Evolutionary conservation across 225 moss, liverwort and hornwort genomes (phyloP).

Genomic region (Climacium dendroides): DNA sequence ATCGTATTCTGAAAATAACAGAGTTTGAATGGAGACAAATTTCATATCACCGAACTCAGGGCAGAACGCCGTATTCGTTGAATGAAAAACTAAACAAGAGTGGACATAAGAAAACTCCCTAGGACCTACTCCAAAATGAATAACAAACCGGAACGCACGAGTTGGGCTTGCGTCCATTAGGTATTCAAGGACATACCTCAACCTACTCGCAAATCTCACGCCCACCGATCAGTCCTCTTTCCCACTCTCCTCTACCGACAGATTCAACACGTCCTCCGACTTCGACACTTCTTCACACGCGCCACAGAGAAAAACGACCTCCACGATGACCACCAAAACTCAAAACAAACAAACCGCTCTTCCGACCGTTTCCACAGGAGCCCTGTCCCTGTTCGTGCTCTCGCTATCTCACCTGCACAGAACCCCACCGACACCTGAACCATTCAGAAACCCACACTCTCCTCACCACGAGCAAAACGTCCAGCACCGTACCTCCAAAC

Average conservation of each 20-base stretch:
- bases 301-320: neutral
- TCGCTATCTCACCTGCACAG: neutral
- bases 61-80: neutral
- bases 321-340: too few species aligned
- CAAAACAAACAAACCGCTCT: neutral
- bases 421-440: neutral
- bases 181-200: neutral
- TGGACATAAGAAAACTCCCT: neutral
- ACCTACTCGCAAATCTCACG: neutral
- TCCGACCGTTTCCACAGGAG: neutral
- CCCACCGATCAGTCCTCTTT: neutral
- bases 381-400: neutral
- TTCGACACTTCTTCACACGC: neutral
- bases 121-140: neutral
- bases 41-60: neutral
- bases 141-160: neutral
- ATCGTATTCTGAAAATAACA: neutral
- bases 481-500: neutral
- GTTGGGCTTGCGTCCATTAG: neutral
- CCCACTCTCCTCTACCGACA: neutral
- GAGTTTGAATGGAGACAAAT: neutral
- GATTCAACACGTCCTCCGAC: neutral
- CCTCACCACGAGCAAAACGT: neutral
- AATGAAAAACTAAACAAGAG: neutral
- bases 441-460: neutral